Evolutionary conservation across 2,329 filamentous ascomycete genomes (phyloP).

Genomic region (Epichloe elymi): DNA sequence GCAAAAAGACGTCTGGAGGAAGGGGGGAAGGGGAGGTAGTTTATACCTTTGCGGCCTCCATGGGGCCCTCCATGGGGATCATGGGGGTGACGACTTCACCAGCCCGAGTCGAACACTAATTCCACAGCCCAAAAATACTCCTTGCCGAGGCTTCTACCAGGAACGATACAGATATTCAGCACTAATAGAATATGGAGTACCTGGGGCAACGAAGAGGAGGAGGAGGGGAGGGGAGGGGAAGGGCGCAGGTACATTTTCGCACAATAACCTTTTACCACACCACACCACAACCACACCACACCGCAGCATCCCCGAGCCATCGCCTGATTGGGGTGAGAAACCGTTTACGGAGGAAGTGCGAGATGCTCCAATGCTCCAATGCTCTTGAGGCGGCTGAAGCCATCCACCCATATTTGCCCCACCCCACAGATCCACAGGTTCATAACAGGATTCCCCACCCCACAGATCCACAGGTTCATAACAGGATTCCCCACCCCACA

Average conservation of each 20-base stretch:
- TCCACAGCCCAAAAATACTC: background rate
- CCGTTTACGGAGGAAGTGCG: background rate
- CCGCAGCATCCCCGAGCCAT: background rate
- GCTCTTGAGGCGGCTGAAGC: too few relatives aligned
- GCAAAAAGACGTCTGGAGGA: background rate
- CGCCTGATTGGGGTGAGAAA: background rate
- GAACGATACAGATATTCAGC: background rate
- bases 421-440: too few relatives aligned
- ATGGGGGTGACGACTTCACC: background rate
- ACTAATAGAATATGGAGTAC: background rate
- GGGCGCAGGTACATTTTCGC: background rate
- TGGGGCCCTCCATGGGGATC: too few relatives aligned
- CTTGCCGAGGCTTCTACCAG: constrained; percentile 2
- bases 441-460: too few relatives aligned
- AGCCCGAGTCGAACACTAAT: background rate
- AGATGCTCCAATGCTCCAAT: too few relatives aligned
- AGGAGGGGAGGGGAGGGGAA: background rate
- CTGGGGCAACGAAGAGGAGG: background rate
- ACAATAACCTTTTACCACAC: background rate
- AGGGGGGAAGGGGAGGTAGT: background rate
- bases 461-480: too few relatives aligned
- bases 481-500: too few relatives aligned
- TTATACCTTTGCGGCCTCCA: constrained; percentile 2
- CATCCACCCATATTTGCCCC: too few relatives aligned
- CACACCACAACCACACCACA: background rate